Conservation (phyloP, 306 rosid genomes). For the Malus orientalis region DNA sequence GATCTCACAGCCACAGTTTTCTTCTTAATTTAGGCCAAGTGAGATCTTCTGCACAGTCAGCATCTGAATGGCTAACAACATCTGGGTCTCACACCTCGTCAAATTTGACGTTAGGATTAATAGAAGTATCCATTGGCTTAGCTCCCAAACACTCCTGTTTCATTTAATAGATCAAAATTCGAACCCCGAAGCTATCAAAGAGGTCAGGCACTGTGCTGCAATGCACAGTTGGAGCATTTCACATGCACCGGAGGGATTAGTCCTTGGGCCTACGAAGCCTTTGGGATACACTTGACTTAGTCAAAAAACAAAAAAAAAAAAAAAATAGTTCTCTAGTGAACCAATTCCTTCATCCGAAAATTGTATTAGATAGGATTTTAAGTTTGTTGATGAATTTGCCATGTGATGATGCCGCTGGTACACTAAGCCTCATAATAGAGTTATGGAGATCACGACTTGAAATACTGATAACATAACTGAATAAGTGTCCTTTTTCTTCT, state of each 20-base stretch:
- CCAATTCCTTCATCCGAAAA: not conserved
- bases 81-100: not conserved
- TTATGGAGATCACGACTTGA: not conserved
- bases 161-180: not conserved
- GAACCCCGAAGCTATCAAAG: too few relatives aligned
- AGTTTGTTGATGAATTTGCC: not conserved
- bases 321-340: too few relatives aligned
- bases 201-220: too few relatives aligned
- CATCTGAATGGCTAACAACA: not conserved
- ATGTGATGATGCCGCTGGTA: not conserved
- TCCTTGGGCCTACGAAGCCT: too few relatives aligned
- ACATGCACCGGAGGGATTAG: too few relatives aligned
- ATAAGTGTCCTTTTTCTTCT: not conserved
- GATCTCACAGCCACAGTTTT: not conserved
- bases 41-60: not conserved
- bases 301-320: too few relatives aligned
- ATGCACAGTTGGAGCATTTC: too few relatives aligned
- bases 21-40: not conserved
- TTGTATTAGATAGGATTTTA: not conserved
- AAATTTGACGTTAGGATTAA: not conserved
- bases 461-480: not conserved
- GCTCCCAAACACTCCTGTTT: not conserved
- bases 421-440: not conserved
- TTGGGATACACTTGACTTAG: too few relatives aligned
- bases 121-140: not conserved